These are phyloP conservation scores for Blastomyces silverae DNA, from an alignment of 2,329 filamentous ascomycete genomes.

Conservation along the genomic window DNA sequence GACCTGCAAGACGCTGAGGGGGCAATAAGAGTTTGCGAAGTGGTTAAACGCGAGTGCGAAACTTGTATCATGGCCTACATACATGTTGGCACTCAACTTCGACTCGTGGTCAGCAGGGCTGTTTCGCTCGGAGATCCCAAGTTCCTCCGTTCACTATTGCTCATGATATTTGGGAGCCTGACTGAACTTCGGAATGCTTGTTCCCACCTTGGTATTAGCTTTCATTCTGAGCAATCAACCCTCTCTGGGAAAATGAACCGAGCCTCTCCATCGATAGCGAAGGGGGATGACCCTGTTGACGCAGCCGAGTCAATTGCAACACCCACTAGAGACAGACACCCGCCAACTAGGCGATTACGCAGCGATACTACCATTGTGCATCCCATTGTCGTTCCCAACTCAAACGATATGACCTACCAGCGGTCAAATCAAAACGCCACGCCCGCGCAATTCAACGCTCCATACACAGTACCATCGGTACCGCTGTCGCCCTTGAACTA, in stretches of 20 bases:
- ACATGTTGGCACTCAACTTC: constrained; percentile 45
- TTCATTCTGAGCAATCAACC: constrained; percentile 27
- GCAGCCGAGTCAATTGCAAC: constrained; percentile 33
- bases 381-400: constrained; percentile 33
- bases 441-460: constrained; percentile 23
- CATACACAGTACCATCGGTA: constrained; percentile 4
- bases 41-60: constrained; percentile 43
- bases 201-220: constrained; percentile 42
- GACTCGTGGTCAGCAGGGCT: constrained; percentile 45
- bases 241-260: constrained; percentile 14
- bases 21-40: constrained; percentile 35
- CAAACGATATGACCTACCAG: constrained; percentile 21
- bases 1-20: constrained; percentile 48
- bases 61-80: constrained; percentile 47
- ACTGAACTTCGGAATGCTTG: constrained; percentile 56
- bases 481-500: constrained; percentile 29
- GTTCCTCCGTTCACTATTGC: constrained; percentile 53
- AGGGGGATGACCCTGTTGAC: constrained; percentile 27
- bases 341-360: constrained; percentile 41
- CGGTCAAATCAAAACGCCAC: constrained; percentile 29
- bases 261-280: constrained; percentile 28
- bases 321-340: constrained; percentile 43
- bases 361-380: constrained; percentile 49
- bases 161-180: constrained; percentile 53
- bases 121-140: constrained; percentile 51